Evolutionary conservation across 805 yeast species (phyloP), one percentile per base, ranked within the genome.

Genomic region (Candida methanosorbosa): DNA sequence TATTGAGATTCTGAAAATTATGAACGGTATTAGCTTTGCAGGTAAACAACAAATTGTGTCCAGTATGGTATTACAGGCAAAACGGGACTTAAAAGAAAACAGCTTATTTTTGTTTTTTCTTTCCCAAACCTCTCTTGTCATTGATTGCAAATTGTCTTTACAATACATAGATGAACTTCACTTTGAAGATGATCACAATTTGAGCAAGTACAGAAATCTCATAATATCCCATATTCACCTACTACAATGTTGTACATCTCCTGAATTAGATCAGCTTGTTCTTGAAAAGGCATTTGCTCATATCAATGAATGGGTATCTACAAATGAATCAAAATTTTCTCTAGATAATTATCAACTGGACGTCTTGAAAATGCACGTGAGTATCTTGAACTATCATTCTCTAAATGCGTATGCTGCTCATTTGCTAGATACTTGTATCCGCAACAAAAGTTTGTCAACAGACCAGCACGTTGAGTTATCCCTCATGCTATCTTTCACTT

Each of bases 81-180:
- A 49, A 29, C 38, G 42, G 21, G 42, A 37, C 3, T 24, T 53
- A 3, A 40, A 36, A 11, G 60, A 55, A 31, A 52, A 52, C 18
- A 57, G 59, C 0, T 32, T 54, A 15, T 54, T 56, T 28, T 34
- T 54, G 4, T 47, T 54, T 37, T 43, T 59, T 43, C 46, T 59
- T 35, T 41, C 56, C 30, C 37, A 50, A 30, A 31, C 60, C 33
- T 34, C 56, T 20, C 40, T 46, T 34, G 23, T 42, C 32, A 31
- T 44, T 22, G 46, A 46, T 42, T 42, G 56, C 42, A 38, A 46
- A 29, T 36, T 43, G 12, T 37, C 59, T 27, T 41, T 55, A 32
- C 46, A 41, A 18, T 30, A 44, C 13, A 30, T 43, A 22, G 41
- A 37, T 12, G 35, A 38, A 4, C 32, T 51, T 11, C 35, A 32